Evolutionary conservation across 148 eudicot genomes (phyloP).

Genomic region (Chenopodium quinoa): DNA sequence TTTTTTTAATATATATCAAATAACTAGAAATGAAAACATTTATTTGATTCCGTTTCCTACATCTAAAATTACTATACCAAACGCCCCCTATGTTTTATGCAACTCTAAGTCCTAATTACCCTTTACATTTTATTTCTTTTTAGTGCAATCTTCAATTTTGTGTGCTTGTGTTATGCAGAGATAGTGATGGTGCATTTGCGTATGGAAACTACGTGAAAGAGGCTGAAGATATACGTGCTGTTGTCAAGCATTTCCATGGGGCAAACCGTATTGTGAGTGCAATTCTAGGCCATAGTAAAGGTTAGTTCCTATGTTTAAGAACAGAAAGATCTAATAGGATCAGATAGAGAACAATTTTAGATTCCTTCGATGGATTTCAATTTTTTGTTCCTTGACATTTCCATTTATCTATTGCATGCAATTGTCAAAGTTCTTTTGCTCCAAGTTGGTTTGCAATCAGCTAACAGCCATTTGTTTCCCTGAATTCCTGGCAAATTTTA

Average conservation of each 20-base stretch:
- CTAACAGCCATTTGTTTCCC: too few species aligned
- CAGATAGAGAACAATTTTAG: neutral
- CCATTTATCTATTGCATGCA: too few species aligned
- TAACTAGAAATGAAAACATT: too few species aligned
- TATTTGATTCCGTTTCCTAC: neutral
- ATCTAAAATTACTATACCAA: too few species aligned
- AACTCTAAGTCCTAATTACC: too few species aligned
- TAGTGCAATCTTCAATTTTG: neutral
- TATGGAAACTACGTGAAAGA: constrained; percentile 66
- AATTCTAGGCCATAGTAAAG: constrained; percentile 89
- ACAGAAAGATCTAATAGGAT: neutral
- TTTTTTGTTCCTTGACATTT: too few species aligned
- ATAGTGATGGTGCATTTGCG: constrained; percentile 79
- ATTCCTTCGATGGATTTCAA: too few species aligned
- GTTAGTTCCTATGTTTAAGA: constrained; percentile 29
- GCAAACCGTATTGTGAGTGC: constrained; percentile 52
- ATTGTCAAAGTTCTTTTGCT: too few species aligned
- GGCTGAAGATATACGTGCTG: constrained; percentile 66
- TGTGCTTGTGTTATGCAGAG: constrained; percentile 41
- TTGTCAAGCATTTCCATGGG: constrained; percentile 54
- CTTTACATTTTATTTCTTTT: neutral
- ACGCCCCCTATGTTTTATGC: neutral
- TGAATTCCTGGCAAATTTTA: too few species aligned
- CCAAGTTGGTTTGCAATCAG: too few species aligned
- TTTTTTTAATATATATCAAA: too few species aligned